Conservation (phyloP, 768 basidiomycete genomes). For the Lanmaoa pseudosensibilis region DNA sequence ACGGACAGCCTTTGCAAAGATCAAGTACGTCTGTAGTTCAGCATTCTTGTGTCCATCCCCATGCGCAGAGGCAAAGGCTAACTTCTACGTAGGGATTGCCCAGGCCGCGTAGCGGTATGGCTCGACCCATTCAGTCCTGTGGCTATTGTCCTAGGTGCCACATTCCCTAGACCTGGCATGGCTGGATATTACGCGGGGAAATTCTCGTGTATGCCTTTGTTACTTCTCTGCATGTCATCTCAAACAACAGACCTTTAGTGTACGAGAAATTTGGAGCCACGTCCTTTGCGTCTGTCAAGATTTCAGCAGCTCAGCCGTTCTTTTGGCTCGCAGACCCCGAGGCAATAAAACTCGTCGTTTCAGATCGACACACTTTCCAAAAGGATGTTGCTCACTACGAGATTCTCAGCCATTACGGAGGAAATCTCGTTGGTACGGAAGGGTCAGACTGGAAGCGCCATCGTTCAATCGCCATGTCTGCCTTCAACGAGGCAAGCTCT, state of each 20-base stretch:
- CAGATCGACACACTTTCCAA: constrained; percentile 36
- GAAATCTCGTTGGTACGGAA: constrained; percentile 43
- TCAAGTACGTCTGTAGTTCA: constrained; percentile 11
- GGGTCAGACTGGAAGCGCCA: constrained; percentile 51
- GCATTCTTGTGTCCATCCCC: not conserved
- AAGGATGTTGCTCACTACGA: constrained; percentile 45
- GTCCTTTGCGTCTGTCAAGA: constrained; percentile 35
- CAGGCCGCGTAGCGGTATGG: constrained; percentile 26
- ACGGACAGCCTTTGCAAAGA: constrained; percentile 16
- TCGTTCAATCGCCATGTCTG: constrained; percentile 44
- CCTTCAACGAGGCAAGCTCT: constrained; percentile 46
- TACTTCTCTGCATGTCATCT: no score
- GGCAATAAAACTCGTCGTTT: constrained; percentile 37
- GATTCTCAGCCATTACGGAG: constrained; percentile 46
- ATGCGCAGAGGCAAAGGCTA: not conserved
- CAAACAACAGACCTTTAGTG: constrained; percentile 23
- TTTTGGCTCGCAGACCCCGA: constrained; percentile 48
- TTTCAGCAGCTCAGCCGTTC: constrained; percentile 32
- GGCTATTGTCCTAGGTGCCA: constrained; percentile 27
- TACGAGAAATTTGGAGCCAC: constrained; percentile 43
- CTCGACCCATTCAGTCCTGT: constrained; percentile 35
- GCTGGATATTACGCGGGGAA: constrained; percentile 35
- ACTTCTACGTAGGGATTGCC: constrained; percentile 13
- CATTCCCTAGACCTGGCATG: constrained; percentile 37
- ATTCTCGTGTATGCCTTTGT: constrained; percentile 36